Conservation (phyloP, 345 rosid species). For the Gossypium stocksii region DNA sequence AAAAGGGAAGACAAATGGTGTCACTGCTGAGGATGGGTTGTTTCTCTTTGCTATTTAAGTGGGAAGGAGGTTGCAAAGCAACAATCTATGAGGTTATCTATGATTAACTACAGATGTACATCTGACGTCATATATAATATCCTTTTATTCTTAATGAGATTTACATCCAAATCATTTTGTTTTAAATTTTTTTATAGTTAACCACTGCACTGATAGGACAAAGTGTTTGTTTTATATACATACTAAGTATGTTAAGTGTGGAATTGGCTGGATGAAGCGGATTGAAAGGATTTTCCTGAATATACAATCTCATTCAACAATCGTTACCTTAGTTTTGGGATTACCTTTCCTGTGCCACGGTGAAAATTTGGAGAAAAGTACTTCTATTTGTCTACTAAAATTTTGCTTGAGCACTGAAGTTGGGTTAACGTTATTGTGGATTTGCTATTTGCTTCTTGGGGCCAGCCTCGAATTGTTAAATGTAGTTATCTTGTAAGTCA, state of each 20-base stretch:
- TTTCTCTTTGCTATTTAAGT: neutral
- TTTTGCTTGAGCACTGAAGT: neutral
- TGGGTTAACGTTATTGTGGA: neutral
- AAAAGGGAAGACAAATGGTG: neutral
- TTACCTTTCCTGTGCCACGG: neutral
- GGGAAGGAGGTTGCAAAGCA: neutral
- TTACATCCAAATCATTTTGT: neutral
- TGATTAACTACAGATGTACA: neutral
- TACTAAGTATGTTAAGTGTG: neutral
- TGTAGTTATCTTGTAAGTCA: neutral
- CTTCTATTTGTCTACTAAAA: neutral
- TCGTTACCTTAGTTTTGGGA: neutral
- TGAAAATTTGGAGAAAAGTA: neutral
- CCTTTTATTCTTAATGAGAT: no score
- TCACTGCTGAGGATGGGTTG: neutral
- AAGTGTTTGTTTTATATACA: neutral
- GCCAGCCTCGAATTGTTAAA: neutral
- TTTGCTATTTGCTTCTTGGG: neutral
- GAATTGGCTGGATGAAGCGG: neutral
- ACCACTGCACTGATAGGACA: neutral
- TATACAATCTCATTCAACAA: neutral
- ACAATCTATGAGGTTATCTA: constrained; percentile 1
- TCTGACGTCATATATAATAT: neutral
- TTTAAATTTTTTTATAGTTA: neutral
- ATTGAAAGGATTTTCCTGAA: neutral